Evolutionary conservation across 805 yeast species (phyloP).

Genomic region (Nakazawaea siamensis): DNA sequence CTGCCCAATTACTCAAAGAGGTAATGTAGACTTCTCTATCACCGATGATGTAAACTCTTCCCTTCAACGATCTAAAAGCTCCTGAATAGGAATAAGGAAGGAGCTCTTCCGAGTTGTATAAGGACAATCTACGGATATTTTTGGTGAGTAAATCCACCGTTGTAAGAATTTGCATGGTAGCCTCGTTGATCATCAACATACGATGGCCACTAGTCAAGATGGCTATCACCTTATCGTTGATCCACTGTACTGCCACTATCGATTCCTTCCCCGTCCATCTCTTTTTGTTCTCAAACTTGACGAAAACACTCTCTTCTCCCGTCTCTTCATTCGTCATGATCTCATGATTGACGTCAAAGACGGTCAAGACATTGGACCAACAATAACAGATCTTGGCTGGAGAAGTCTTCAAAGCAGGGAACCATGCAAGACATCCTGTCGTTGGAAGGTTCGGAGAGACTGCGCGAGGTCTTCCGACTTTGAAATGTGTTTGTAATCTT

Average conservation of each 20-base stretch:
- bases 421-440: slow-evolving; percentile 54
- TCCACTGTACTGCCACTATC: slow-evolving; percentile 53
- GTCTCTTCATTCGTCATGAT: slow-evolving; percentile 16
- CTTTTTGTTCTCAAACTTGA: slow-evolving; percentile 30
- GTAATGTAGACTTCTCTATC: slow-evolving; percentile 49
- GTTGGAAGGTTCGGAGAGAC: slow-evolving; percentile 20
- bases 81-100: slow-evolving; percentile 15
- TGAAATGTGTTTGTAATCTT: slow-evolving; percentile 42
- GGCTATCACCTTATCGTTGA: slow-evolving; percentile 29
- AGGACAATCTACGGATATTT: slow-evolving; percentile 22
- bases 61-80: slow-evolving; percentile 30
- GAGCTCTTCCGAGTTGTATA: neutral
- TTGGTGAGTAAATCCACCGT: slow-evolving; percentile 29
- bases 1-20: slow-evolving; percentile 62
- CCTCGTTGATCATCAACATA: slow-evolving; percentile 32
- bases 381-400: slow-evolving; percentile 54
- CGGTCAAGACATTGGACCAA: slow-evolving; percentile 54
- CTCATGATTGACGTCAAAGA: slow-evolving; percentile 40
- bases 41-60: slow-evolving; percentile 45
- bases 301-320: slow-evolving; percentile 15
- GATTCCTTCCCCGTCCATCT: slow-evolving; percentile 38
- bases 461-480: slow-evolving; percentile 37
- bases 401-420: slow-evolving; percentile 35
- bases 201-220: slow-evolving; percentile 38
- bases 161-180: slow-evolving; percentile 26